A percentile compares a stretch with the other conserved stretches of the same genome.
Conservation (phyloP, 1,139 yeast species). For the Zygosaccharomyces sapae region DNA sequence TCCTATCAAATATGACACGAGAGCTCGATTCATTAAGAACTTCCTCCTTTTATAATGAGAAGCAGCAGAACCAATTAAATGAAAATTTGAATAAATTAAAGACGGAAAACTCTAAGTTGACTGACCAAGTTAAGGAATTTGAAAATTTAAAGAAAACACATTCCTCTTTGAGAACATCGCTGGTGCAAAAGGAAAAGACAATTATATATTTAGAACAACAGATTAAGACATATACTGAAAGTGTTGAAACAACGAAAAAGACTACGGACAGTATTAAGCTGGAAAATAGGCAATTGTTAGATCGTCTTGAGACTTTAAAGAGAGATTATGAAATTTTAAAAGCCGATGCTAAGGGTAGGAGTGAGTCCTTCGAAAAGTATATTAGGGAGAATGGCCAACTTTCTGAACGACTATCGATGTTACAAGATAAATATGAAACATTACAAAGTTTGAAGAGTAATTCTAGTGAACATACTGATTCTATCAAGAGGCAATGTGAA, state of each 20-base stretch:
- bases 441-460: constrained; percentile 44
- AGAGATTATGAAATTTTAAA: constrained; percentile 41
- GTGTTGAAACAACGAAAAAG: constrained; percentile 29
- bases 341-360: constrained; percentile 43
- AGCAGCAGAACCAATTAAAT: constrained; percentile 25
- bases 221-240: constrained; percentile 37
- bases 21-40: constrained; percentile 12
- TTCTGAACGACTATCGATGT: constrained; percentile 47
- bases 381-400: constrained; percentile 53
- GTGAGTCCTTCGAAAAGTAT: constrained; percentile 43
- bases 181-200: constrained; percentile 47
- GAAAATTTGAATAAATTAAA: constrained; percentile 40
- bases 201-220: constrained; percentile 46
- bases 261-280: constrained; percentile 23
- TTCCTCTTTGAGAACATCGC: constrained; percentile 24
- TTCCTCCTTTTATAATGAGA: constrained; percentile 8
- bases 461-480: constrained; percentile 54
- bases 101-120: constrained; percentile 39
- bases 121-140: constrained; percentile 35
- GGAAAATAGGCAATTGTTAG: constrained; percentile 30
- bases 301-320: constrained; percentile 34
- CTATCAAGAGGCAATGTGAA: constrained; percentile 68
- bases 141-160: constrained; percentile 34
- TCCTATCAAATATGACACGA: constrained; percentile 11
- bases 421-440: constrained; percentile 50